Evolutionary conservation across 1,139 yeast species (phyloP).

Genomic region (Diutina sp.): DNA sequence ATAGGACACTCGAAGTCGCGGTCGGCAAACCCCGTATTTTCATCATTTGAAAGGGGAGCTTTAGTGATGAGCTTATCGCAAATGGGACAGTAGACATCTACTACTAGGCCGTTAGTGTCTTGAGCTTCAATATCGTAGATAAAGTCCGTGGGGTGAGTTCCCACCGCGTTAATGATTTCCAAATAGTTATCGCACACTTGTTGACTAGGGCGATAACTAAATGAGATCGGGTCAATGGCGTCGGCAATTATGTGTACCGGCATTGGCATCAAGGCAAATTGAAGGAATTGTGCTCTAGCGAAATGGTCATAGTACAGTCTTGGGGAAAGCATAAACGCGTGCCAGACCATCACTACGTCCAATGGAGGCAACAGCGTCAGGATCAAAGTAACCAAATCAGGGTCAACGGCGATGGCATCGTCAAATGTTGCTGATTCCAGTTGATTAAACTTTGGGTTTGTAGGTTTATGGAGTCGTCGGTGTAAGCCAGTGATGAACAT

Average conservation of each 20-base stretch:
- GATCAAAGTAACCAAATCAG: background rate
- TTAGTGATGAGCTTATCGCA: constrained; percentile 7
- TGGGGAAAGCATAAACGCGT: constrained; percentile 19
- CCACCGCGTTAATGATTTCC: background rate
- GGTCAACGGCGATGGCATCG: background rate
- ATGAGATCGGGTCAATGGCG: constrained; percentile 12
- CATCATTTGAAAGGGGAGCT: constrained; percentile 9
- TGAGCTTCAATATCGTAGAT: background rate
- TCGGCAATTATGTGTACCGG: constrained; percentile 13
- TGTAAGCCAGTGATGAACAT: constrained; percentile 14
- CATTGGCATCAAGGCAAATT: constrained; percentile 14
- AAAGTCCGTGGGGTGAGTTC: background rate
- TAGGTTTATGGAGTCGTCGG: background rate
- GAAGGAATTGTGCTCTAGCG: constrained; percentile 11
- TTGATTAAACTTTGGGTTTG: background rate
- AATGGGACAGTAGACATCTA: constrained; percentile 10
- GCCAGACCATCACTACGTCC: constrained; percentile 30
- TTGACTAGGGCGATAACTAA: constrained; percentile 9
- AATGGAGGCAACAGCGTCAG: constrained; percentile 16
- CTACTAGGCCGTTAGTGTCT: background rate
- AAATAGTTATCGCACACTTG: background rate
- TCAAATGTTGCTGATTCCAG: background rate
- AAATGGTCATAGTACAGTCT: constrained; percentile 16
- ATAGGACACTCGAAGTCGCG: constrained; percentile 6
- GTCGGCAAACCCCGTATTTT: constrained; percentile 15